Conservation (phyloP, 2,329 filamentous ascomycete genomes). For the Penicillium expansum region DNA sequence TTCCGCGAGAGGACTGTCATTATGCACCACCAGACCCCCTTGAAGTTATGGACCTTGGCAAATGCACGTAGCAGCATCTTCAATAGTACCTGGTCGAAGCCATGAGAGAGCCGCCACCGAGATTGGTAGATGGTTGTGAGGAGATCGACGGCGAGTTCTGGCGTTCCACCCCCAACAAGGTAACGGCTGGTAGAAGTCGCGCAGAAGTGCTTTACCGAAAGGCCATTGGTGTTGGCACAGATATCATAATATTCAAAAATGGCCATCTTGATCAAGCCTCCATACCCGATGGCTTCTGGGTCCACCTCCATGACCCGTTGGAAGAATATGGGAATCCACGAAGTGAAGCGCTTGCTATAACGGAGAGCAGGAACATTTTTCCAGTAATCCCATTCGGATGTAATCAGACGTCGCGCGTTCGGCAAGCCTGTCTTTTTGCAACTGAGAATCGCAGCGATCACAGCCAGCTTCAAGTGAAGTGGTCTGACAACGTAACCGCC, state of each 20-base stretch:
- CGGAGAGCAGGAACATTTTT: slow-evolving; percentile 8
- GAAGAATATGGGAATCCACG: slow-evolving; percentile 37
- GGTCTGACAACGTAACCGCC: slow-evolving; percentile 32
- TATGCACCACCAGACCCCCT: slow-evolving; percentile 43
- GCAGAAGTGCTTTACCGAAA: slow-evolving; percentile 40
- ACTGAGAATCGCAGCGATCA: slow-evolving; percentile 36
- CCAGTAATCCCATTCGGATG: slow-evolving; percentile 27
- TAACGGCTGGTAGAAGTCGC: slow-evolving; percentile 28
- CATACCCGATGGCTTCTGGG: slow-evolving; percentile 15
- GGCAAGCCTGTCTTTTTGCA: slow-evolving; percentile 23
- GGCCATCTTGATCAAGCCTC: slow-evolving; percentile 34
- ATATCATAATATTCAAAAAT: slow-evolving; percentile 42
- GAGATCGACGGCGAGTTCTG: slow-evolving; percentile 33
- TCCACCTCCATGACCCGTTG: slow-evolving; percentile 32
- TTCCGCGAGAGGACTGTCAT: slow-evolving; percentile 36
- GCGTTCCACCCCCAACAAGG: slow-evolving; percentile 27
- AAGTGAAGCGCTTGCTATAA: slow-evolving; percentile 23
- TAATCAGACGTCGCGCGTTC: slow-evolving; percentile 34
- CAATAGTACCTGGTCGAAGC: slow-evolving; percentile 39
- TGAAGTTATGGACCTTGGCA: slow-evolving; percentile 26
- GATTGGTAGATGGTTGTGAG: slow-evolving; percentile 39
- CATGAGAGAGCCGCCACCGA: slow-evolving; percentile 31
- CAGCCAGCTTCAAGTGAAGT: slow-evolving; percentile 38
- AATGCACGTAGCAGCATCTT: slow-evolving; percentile 41
- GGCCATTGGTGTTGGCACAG: slow-evolving; percentile 31